These are phyloP conservation scores for Fusarium incarnatum DNA, from an alignment of 2,329 filamentous ascomycete species.

Conservation along the genomic window DNA sequence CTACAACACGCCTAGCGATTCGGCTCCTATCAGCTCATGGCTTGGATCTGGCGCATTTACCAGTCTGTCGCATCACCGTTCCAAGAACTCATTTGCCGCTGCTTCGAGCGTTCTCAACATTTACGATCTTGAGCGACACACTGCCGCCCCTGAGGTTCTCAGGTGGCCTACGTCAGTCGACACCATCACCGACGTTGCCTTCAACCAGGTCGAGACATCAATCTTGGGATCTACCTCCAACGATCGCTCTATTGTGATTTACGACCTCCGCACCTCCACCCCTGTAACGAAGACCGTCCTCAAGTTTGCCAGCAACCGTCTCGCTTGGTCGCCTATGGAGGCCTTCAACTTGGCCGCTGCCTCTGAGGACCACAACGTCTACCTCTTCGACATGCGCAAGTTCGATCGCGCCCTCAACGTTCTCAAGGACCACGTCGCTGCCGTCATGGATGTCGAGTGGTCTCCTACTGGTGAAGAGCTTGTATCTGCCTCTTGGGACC, in stretches of 20 bases:
- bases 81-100: conserved; percentile 81
- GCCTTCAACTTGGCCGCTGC: conserved; percentile 94
- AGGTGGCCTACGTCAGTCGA: conserved; percentile 90
- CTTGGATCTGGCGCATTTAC: conserved; percentile 87
- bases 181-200: conserved; percentile 87
- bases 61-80: conserved; percentile 83
- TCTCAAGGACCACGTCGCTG: conserved; percentile 86
- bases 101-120: conserved; percentile 83
- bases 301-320: conserved; percentile 82
- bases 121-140: conserved; percentile 86
- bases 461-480: conserved; percentile 94
- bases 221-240: conserved; percentile 86
- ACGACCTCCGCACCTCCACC: conserved; percentile 88
- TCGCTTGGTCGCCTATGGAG: conserved; percentile 97
- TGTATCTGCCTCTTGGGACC: conserved; percentile 86
- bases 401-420: conserved; percentile 90
- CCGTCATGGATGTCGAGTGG: conserved; percentile 97
- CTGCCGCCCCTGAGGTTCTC: conserved; percentile 83
- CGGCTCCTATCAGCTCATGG: conserved; percentile 84
- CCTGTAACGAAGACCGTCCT: conserved; percentile 85
- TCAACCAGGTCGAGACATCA: conserved; percentile 95
- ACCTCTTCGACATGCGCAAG: conserved; percentile 92
- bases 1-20: conserved; percentile 76
- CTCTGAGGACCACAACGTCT: conserved; percentile 92
- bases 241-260: conserved; percentile 88